Evolutionary conservation across 2,329 filamentous ascomycete genomes (phyloP).

Genomic region (Nemania diffusa): DNA sequence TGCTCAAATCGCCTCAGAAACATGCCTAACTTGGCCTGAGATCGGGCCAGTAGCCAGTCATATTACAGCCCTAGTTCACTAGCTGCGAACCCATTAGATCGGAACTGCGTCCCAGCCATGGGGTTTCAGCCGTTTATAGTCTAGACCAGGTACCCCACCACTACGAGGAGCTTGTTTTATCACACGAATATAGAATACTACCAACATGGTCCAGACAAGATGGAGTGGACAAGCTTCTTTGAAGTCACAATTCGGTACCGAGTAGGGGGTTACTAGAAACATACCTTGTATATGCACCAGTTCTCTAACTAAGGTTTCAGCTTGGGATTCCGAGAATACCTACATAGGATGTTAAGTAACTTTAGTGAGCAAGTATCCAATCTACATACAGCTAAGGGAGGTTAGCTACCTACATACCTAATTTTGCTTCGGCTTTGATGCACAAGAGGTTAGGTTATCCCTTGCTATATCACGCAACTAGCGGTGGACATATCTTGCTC

Average conservation of each 20-base stretch:
- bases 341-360: not conserved
- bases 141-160: not conserved
- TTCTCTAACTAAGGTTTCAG: not conserved
- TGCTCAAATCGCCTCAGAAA: conserved; percentile 62
- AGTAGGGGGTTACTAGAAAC: not conserved
- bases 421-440: not conserved
- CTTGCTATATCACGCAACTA: conserved; percentile 15
- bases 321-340: not conserved
- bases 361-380: conserved; percentile 2
- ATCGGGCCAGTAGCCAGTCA: conserved; percentile 30
- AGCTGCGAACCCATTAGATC: conserved; percentile 10
- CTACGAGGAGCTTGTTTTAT: conserved; percentile 5
- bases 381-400: too few species aligned
- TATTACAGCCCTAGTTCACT: not conserved
- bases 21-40: conserved; percentile 20
- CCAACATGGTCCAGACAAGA: not conserved
- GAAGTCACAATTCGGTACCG: not conserved
- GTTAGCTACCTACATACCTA: too few species aligned
- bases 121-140: not conserved
- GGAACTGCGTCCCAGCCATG: not conserved
- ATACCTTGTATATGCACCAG: not conserved
- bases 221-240: not conserved
- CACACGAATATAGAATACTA: not conserved
- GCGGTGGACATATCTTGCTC: conserved; percentile 32
- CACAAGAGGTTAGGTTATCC: conserved; percentile 10